These are phyloP conservation scores for Diversispora epigaea DNA, from an alignment of 192 early-diverging fungal genomes.

Conservation along the genomic window DNA sequence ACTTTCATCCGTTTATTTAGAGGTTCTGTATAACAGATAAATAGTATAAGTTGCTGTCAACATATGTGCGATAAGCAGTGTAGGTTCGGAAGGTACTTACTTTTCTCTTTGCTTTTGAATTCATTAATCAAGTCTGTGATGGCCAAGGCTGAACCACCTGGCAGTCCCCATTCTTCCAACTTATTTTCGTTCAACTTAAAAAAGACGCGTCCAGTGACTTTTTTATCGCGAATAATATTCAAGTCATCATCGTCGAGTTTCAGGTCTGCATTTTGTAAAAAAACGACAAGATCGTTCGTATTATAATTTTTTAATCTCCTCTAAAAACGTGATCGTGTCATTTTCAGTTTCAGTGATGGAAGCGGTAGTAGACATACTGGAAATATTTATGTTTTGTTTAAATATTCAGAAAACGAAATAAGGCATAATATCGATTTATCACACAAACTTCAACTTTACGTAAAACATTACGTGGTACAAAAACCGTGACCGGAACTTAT, in stretches of 20 bases:
- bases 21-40: constrained; percentile 14
- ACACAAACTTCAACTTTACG: too few species aligned
- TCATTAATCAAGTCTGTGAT: constrained; percentile 7
- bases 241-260: constrained; percentile 30
- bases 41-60: neutral
- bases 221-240: constrained; percentile 16
- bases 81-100: constrained; percentile 1
- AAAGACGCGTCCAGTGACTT: constrained; percentile 20
- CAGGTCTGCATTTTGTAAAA: too few species aligned
- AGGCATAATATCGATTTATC: too few species aligned
- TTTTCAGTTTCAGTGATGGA: too few species aligned
- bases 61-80: neutral
- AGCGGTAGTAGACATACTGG: too few species aligned
- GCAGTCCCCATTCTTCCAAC: neutral
- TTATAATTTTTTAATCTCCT: too few species aligned
- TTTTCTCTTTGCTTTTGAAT: constrained; percentile 19
- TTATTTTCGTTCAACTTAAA: constrained; percentile 6
- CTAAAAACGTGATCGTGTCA: too few species aligned
- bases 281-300: too few species aligned
- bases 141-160: neutral
- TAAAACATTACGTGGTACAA: too few species aligned
- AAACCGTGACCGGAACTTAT: too few species aligned
- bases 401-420: too few species aligned
- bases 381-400: too few species aligned
- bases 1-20: constrained; percentile 6